These are phyloP conservation scores for Phytophthora ramorum DNA, from an alignment of 352 stramenopile species.

Conservation along the genomic window DNA sequence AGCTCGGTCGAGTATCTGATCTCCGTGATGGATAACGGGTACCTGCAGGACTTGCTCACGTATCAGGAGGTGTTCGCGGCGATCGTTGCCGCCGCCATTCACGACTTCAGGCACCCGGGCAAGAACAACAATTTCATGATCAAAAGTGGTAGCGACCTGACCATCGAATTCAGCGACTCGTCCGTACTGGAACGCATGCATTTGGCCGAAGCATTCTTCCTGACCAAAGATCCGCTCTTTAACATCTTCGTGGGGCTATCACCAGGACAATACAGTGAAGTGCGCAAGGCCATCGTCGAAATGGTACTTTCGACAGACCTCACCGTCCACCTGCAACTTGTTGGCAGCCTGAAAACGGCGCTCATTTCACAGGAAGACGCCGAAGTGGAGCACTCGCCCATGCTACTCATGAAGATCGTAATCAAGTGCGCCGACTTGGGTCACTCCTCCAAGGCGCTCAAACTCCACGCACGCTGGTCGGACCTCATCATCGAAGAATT, in stretches of 20 bases:
- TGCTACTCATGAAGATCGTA: slow-evolving; percentile 89
- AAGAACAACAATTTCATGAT: slow-evolving; percentile 91
- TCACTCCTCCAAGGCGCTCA: slow-evolving; percentile 89
- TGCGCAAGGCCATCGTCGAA: slow-evolving; percentile 85
- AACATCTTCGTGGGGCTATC: slow-evolving; percentile 82
- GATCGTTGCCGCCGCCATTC: slow-evolving; percentile 82
- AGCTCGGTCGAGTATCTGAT: slow-evolving; percentile 86
- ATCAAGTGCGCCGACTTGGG: slow-evolving; percentile 94
- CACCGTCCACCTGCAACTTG: slow-evolving; percentile 80
- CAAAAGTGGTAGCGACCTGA: slow-evolving; percentile 73
- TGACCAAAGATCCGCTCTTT: slow-evolving; percentile 66
- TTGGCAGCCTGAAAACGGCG: slow-evolving; percentile 81
- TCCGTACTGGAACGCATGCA: slow-evolving; percentile 90
- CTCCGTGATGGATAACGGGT: slow-evolving; percentile 79
- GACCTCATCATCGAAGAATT: slow-evolving; percentile 95
- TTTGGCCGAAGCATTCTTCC: slow-evolving; percentile 82
- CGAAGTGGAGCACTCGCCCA: slow-evolving; percentile 77
- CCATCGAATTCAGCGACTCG: slow-evolving; percentile 85
- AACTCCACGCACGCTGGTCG: slow-evolving; percentile 89
- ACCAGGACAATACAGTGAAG: slow-evolving; percentile 60
- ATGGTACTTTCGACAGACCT: slow-evolving; percentile 90
- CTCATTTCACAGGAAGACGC: slow-evolving; percentile 79
- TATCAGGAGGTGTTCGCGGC: slow-evolving; percentile 84
- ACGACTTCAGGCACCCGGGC: slow-evolving; percentile 85
- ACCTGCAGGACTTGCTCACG: slow-evolving; percentile 82